Base-by-base conservation (phyloP, 495 filamentous ascomycete genomes). In the Penicillium egyptiacum region DNA sequence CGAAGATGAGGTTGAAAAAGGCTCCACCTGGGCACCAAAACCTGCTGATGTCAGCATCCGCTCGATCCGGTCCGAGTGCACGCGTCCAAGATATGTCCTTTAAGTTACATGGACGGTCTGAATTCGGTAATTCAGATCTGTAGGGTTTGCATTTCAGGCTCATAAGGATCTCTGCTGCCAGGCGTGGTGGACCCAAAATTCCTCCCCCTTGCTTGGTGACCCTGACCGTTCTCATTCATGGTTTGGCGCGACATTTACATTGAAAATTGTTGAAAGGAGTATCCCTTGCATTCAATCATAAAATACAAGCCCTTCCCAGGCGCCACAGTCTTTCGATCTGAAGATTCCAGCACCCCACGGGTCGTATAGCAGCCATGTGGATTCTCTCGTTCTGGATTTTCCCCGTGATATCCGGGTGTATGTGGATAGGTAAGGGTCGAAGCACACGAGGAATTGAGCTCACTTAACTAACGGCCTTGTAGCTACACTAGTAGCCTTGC, bases 371-470 rank as follows among this genome's bases (percentile, higher is more conserved):
- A 22, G 31, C 30, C 42, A 68, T 70, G 67, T 70, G 64, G 56
- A 69, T 69, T 53, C 43, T 81, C 22, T 75, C 74, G 12, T 77
- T 74, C 58, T 83, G 88, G 87, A 64, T 89, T 20, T 79, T 90
- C 44, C 89, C 89, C 47, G 70, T 92, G 40, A 77, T 92, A 46
- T 86, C 86, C 45, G 83, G 83, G 53, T 63, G 80, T 46, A 75
- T 86, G 65, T 93, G 89, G 89, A 80, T 92, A 8, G 78, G 80
- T 69, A 81, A 71, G 59, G n/a, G 5, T 22, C 14, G 12, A 23
- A 4, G 14, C 16, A 12, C 10, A 17, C 12, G 26, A 44, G 9
- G 20, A 22, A 19, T 20, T 41, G 5, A 41, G 20, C 14, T 9
- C 9, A 4, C 30, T 10, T 23, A 7, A 44, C 56, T 59, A 19